These are phyloP conservation scores for Kernera saxatilis DNA, from an alignment of 345 rosid species.

Conservation along the genomic window DNA sequence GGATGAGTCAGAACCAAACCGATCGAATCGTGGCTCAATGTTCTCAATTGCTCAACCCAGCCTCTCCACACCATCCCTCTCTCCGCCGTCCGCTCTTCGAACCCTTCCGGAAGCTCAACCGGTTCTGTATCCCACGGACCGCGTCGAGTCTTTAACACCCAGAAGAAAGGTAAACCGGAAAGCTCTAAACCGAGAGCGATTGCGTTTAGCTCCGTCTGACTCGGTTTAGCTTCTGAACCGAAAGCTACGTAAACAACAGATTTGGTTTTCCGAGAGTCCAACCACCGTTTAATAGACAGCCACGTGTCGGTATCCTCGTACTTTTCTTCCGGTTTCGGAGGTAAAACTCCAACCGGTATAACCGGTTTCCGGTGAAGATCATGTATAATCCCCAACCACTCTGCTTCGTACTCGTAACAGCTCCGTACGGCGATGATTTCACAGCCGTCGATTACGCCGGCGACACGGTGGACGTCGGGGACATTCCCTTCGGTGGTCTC, in stretches of 20 bases:
- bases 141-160: conserved; percentile 28
- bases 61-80: conserved; percentile 35
- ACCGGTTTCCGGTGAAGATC: conserved; percentile 35
- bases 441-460: conserved; percentile 6
- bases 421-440: conserved; percentile 40
- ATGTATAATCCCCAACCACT: conserved; percentile 35
- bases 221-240: conserved; percentile 41
- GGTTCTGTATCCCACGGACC: conserved; percentile 24
- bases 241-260: conserved; percentile 36
- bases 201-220: conserved; percentile 26
- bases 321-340: conserved; percentile 21
- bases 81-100: conserved; percentile 27
- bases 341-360: conserved; percentile 43
- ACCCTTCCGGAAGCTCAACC: conserved; percentile 29
- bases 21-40: conserved; percentile 33
- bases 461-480: conserved; percentile 20
- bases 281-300: conserved; percentile 32
- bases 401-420: conserved; percentile 44
- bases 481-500: conserved; percentile 24
- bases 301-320: conserved; percentile 16
- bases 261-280: conserved; percentile 7
- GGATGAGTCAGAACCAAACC: conserved; percentile 37
- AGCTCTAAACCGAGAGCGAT: conserved; percentile 39
- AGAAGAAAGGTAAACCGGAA: conserved; percentile 39
- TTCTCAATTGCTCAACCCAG: conserved; percentile 43